Conservation (phyloP, 176 grass and related monocot species). For the Pontederia paniculata region DNA sequence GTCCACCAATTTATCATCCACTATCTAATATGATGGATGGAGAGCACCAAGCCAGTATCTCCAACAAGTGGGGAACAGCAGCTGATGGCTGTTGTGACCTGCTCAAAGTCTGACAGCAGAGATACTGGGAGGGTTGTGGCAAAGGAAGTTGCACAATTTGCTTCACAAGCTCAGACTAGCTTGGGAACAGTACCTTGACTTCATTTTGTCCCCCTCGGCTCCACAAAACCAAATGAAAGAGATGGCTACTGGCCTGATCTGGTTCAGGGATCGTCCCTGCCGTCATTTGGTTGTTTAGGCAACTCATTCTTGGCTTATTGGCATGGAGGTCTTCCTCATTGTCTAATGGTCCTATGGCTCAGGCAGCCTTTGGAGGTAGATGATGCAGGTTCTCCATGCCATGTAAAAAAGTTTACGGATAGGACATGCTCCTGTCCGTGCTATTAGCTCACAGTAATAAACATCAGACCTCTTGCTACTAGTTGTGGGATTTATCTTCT, state of each 20-base stretch:
- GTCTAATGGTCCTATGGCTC: slow-evolving; percentile 1
- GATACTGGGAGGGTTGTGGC: slow-evolving; percentile 13
- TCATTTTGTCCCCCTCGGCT: slow-evolving; percentile 2
- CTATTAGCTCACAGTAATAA: too few species aligned
- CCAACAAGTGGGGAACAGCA: slow-evolving; percentile 52
- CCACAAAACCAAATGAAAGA: slow-evolving; percentile 6
- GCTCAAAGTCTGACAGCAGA: slow-evolving; percentile 56
- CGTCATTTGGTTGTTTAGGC: slow-evolving; percentile 44
- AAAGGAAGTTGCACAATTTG: slow-evolving; percentile 1
- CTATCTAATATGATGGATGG: slow-evolving; percentile 48
- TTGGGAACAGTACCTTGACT: not conserved
- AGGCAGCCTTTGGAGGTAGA: not conserved
- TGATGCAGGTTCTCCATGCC: slow-evolving; percentile 3
- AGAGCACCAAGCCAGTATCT: slow-evolving; percentile 24
- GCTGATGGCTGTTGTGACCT: slow-evolving; percentile 59
- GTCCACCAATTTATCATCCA: slow-evolving; percentile 48
- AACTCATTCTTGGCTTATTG: slow-evolving; percentile 99
- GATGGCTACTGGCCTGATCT: slow-evolving; percentile 19
- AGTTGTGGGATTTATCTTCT: too few species aligned
- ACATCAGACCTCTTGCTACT: too few species aligned
- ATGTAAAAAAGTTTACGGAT: not conserved
- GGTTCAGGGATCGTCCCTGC: slow-evolving; percentile 21
- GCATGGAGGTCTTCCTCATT: slow-evolving; percentile 24
- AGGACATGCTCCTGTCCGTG: not conserved
- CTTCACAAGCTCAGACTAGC: not conserved